phyloP scores from a whole-genome alignment of 2,329 filamentous ascomycete species.

The Aspergillus brunneoviolaceus region DNA sequence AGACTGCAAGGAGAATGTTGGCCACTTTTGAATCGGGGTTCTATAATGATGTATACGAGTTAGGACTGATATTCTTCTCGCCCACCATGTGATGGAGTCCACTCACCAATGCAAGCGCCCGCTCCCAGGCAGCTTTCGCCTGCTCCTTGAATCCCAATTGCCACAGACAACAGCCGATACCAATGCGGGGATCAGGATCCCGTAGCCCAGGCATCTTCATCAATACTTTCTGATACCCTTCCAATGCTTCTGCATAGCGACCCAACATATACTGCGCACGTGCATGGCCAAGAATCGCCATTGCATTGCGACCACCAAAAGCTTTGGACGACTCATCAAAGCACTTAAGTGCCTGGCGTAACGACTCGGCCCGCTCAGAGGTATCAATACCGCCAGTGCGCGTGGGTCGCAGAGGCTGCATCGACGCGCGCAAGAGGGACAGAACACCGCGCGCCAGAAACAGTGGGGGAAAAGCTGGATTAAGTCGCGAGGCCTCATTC shows the following conservation, averaged over 20 bases:
- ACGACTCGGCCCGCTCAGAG: slow-evolving; percentile 70
- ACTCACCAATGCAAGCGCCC: slow-evolving; percentile 72
- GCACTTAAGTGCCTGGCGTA: slow-evolving; percentile 83
- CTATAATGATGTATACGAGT: slow-evolving; percentile 24
- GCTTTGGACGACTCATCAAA: slow-evolving; percentile 91
- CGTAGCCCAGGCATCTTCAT: slow-evolving; percentile 81
- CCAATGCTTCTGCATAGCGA: slow-evolving; percentile 79
- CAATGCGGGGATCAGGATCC: slow-evolving; percentile 92
- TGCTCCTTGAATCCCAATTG: slow-evolving; percentile 92
- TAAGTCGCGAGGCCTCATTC: slow-evolving; percentile 93
- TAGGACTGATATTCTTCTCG: not conserved
- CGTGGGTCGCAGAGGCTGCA: slow-evolving; percentile 70
- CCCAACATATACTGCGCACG: slow-evolving; percentile 82
- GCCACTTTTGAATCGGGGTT: slow-evolving; percentile 83
- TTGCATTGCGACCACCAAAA: slow-evolving; percentile 82
- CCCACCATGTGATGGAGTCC: not conserved
- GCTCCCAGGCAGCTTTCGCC: slow-evolving; percentile 85
- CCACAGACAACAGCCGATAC: slow-evolving; percentile 97
- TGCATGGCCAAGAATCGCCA: slow-evolving; percentile 87
- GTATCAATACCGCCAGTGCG: slow-evolving; percentile 64
- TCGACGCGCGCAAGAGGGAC: slow-evolving; percentile 80
- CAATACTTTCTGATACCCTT: slow-evolving; percentile 83
- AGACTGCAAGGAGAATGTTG: slow-evolving; percentile 84
- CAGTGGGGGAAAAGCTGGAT: slow-evolving; percentile 85
- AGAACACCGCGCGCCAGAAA: slow-evolving; percentile 89